Evolutionary conservation across 495 filamentous ascomycete genomes (phyloP), one percentile per base, ranked within the genome.

Genomic region (Trichoderma erinaceum): DNA sequence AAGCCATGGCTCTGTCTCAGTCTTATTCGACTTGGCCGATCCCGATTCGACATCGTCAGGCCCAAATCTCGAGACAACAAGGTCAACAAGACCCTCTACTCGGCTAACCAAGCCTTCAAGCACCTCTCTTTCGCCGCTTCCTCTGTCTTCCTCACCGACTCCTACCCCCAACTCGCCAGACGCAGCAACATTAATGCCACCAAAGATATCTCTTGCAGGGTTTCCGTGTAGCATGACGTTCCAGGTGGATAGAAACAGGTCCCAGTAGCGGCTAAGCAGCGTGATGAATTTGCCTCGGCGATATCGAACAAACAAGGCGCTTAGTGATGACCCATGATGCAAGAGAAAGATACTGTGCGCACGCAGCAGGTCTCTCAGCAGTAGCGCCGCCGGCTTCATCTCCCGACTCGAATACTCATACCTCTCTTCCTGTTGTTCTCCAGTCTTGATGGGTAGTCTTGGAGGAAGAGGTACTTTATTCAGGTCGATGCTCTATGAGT

Each of bases 131-230:
- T 97, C 93, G 16, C 92, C 92, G 71, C 92, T 96, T 2, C 93
- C 93, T 80, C 93, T 87, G 68, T 97, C 91, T 78, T 97, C 93
- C 73, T 97, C 93, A 41, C 93, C 95, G 15, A 97, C 93, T 1
- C 96, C 96, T 18, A 97, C 85, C 21, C 95, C 96, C 29, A 97
- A 86, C 78, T 97, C 92, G 7, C 94, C 95, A 46, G 92, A 91
- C 32, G 90, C 91, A 18, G 95, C 92, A 56, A 98, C 86, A 77
- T 97, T 97, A 69, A 97, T 86, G 3, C 91, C 92, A 29, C 89
- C 87, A 71, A 90, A 91, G 4, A 96, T 84, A 68, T 88, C 88
- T 5, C 88, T 86, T 5, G 88, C 88, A 3, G 95, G 95, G 68
- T 95, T 97, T 23, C 93, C 95, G 73, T 92, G 89, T 46, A 98